Base-by-base conservation (phyloP, 805 yeast species). In the Monosporozyma unispora region DNA sequence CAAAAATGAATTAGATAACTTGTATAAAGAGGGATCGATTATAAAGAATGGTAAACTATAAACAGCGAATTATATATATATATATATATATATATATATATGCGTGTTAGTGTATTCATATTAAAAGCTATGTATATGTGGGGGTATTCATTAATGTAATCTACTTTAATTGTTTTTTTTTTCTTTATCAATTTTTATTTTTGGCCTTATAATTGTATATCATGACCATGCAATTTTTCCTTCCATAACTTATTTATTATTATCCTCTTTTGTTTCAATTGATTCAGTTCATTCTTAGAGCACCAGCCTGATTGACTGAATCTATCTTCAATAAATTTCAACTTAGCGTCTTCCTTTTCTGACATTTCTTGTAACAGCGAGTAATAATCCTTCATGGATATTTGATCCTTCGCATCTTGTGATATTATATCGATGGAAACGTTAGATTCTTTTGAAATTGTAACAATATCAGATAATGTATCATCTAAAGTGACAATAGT, bases 1-100 rank as follows among this genome's bases (percentile, higher is more conserved):
- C 57, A 60, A 64, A 40, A 54, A 60, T 9, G 70, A 66, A 27
- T 63, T 80, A 41, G 69, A 69, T 23, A 55, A 51, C 6, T 59
- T 80, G 67, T 80, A 80, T 54, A 59, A 60, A 44, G 81, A 80
- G 54, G 82, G 82, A 3, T 69, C 74, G 1, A 50, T 70, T 44
- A 54, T 67, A 7, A 58, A 55, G 19, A 51, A 47, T n/a, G 56
- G 54, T 14, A 56, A 49, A 23, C 29, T 57, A 14, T 57, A 46
- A 40, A 51, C n/a, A 33, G 35, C n/a, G 14, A 42, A 42, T 18
- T 16, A 16, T 25, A 28, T 23, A 11, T 23, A 43, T n/a, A 46
- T 29, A n/a, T n/a, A n/a, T n/a, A n/a, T n/a, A n/a, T n/a, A n/a
- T n/a, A n/a, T n/a, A n/a, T n/a, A n/a, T n/a, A n/a, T n/a, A n/a